Evolutionary conservation across 2,329 filamentous ascomycete genomes (phyloP).

Genomic region (Amauroascus niger): DNA sequence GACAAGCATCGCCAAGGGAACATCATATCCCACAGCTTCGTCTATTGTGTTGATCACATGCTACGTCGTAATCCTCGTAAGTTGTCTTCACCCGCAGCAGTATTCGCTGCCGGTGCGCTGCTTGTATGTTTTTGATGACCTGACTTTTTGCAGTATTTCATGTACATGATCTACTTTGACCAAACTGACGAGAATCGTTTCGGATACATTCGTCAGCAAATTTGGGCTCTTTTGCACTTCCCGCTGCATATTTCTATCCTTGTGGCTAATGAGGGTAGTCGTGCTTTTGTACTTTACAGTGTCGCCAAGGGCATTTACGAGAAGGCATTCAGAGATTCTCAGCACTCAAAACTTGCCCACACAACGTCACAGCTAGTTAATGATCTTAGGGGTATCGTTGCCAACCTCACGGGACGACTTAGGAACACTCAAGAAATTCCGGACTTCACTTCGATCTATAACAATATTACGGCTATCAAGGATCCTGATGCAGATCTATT

Average conservation of each 20-base stretch:
- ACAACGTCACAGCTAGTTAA: neutral
- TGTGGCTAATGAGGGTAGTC: conserved; percentile 53
- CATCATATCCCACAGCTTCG: conserved; percentile 9
- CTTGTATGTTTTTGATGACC: neutral
- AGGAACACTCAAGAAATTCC: conserved; percentile 6
- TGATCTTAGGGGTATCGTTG: conserved; percentile 7
- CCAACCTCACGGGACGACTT: conserved; percentile 4
- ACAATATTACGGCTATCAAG: conserved; percentile 2
- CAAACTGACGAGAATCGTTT: conserved; percentile 44
- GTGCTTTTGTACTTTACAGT: conserved; percentile 38
- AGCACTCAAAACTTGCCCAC: neutral
- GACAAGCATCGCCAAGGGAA: conserved; percentile 15
- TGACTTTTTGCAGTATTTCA: conserved; percentile 36
- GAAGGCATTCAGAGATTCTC: neutral
- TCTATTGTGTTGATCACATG: conserved; percentile 15
- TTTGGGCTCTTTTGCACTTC: conserved; percentile 31
- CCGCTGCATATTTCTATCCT: conserved; percentile 39
- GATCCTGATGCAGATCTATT: neutral
- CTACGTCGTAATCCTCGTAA: conserved; percentile 15
- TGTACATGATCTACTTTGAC: conserved; percentile 56
- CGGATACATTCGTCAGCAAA: conserved; percentile 48
- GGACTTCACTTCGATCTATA: conserved; percentile 12
- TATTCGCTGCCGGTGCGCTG: neutral
- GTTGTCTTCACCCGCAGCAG: neutral
- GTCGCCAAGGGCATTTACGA: conserved; percentile 23